Percentiles rank a stretch among this genome's conserved stretches.
Conservation (phyloP, 805 yeast species). For the Yamadazyma olivae region DNA sequence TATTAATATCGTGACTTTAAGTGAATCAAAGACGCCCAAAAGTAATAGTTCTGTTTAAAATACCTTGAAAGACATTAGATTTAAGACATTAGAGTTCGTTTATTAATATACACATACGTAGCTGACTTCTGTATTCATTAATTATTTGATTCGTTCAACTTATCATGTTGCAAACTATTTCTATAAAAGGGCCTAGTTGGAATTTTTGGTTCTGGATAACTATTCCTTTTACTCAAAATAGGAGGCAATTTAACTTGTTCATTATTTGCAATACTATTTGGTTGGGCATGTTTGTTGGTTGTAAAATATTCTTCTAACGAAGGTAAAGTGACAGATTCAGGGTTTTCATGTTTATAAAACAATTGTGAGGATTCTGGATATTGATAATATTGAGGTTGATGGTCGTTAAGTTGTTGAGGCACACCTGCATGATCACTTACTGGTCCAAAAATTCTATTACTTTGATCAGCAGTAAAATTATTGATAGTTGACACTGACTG, state of each 20-base stretch:
- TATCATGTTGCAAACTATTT: too few species aligned
- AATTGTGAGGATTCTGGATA: constrained; percentile 21
- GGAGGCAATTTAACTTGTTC: constrained; percentile 15
- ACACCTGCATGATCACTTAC: constrained; percentile 4
- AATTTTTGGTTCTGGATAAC: constrained; percentile 19
- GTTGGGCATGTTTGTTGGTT: neutral
- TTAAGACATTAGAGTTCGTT: too few species aligned
- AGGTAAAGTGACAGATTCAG: constrained; percentile 11
- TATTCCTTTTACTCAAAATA: constrained; percentile 9
- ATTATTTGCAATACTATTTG: constrained; percentile 2
- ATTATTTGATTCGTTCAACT: too few species aligned
- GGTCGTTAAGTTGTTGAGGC: constrained; percentile 4
- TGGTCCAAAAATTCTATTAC: constrained; percentile 17
- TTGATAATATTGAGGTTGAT: constrained; percentile 18
- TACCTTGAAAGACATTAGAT: too few species aligned
- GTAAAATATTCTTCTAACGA: constrained; percentile 14
- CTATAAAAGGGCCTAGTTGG: too few species aligned
- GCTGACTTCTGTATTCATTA: too few species aligned
- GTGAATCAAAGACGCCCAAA: neutral
- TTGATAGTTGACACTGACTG: too few species aligned
- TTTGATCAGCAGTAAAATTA: constrained; percentile 18
- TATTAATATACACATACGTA: too few species aligned
- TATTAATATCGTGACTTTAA: constrained; percentile 39
- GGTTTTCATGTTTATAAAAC: constrained; percentile 6
- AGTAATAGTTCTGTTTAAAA: too few species aligned